Base-by-base conservation (phyloP, 148 eudicot species). In the Vaccinium myrtillus region DNA sequence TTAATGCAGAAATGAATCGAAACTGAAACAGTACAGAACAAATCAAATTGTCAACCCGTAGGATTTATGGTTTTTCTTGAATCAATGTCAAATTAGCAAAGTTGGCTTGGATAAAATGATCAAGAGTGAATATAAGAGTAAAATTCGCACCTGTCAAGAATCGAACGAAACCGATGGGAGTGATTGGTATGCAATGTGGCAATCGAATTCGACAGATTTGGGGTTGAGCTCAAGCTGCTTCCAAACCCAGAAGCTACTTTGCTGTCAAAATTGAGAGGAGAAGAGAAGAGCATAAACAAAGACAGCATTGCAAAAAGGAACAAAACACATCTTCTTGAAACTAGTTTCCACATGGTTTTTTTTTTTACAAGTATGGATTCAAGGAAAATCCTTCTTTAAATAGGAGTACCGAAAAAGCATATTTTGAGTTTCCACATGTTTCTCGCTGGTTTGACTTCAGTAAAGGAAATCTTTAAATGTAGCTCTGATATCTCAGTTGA, bases 121-220 rank as follows among this genome's bases (percentile, higher is more conserved):
- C 48, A 19, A 73, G 12, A 58, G 8, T 27, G 27, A 21, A 39
- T 71, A 73, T 10, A 25, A 55, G 6, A 43, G 43, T 25, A 8
- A 18, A 73, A 11, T 39, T 54, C 23, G 21, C 27, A 90, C 91
- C 93, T 86, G 84, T 78, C 86, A 46, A 87, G 85, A 78, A 76
- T 76, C 87, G 90, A 65, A 23, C 54, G 82, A 23, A 50, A 14
- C 18, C 51, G 84, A 75, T 74, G 3, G 8, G 43, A 58, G 39
- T 36, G 23, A 61, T 59, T 76, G 23, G 70, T 32, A 79, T 81
- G 89, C 59, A 80, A 86, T 79, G 77, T 46, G 58, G 86, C 18
- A 21, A 69, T 78, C 54, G 88, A 76, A 30, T 80, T 83, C 15
- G 76, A 75, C 49, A 69, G 43, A 23, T 81, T 63, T 65, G 58